Conservation (phyloP, 179 eudicot species). For the Actinidia chinensis region DNA sequence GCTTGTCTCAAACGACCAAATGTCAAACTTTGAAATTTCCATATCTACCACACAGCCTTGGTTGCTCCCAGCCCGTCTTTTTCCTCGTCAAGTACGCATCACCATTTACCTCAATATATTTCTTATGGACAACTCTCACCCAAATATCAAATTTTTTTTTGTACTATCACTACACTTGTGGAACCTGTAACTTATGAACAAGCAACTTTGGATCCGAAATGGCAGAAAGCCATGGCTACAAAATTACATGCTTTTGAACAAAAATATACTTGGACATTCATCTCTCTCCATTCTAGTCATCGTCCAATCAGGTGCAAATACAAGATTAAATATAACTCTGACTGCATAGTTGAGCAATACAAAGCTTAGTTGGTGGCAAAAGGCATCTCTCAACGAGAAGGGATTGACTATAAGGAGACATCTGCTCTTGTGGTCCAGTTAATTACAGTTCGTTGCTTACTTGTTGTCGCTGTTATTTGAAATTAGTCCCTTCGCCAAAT, state of each 20-base stretch:
- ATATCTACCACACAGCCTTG: constrained; percentile 4
- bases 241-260: constrained; percentile 8
- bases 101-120: constrained; percentile 7
- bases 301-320: constrained; percentile 15
- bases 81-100: neutral
- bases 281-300: neutral
- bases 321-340: constrained; percentile 12
- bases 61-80: neutral
- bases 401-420: constrained; percentile 1
- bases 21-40: neutral
- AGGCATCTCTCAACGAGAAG: constrained; percentile 9
- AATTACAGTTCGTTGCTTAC: constrained; percentile 3
- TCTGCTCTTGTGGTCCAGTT: constrained; percentile 4
- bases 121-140: neutral
- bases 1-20: neutral
- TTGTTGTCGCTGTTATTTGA: neutral
- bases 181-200: neutral
- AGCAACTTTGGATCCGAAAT: neutral
- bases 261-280: constrained; percentile 7
- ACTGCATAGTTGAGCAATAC: constrained; percentile 7
- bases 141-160: neutral
- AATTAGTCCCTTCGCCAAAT: neutral
- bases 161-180: neutral
- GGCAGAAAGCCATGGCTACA: neutral
- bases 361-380: constrained; percentile 13